phyloP scores from a whole-genome alignment of 2,329 filamentous ascomycete genomes.

The Phialophora macrospora region DNA sequence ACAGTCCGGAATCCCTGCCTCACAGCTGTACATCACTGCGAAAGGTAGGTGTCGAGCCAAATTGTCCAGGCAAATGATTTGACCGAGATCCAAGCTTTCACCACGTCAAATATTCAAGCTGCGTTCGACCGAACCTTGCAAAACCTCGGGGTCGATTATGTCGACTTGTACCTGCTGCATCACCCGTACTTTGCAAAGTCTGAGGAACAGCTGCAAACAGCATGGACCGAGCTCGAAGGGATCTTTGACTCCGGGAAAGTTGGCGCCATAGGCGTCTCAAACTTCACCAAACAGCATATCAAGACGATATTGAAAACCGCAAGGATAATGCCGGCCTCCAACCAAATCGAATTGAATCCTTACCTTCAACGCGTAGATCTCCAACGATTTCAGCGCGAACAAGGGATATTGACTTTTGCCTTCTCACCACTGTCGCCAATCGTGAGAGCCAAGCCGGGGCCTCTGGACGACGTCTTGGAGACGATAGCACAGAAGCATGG shows the following conservation, averaged over 20 bases:
- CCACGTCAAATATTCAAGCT: conserved; percentile 57
- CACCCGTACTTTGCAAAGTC: conserved; percentile 60
- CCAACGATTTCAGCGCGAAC: conserved; percentile 59
- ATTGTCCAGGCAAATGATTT: not conserved
- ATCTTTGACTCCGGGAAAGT: conserved; percentile 49
- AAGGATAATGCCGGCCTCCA: conserved; percentile 52
- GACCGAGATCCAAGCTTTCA: conserved; percentile 50
- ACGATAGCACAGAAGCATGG: conserved; percentile 16
- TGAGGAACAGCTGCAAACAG: conserved; percentile 51
- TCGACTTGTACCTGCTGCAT: conserved; percentile 73
- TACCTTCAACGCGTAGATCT: conserved; percentile 70
- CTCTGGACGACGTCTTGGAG: conserved; percentile 10
- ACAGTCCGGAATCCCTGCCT: conserved; percentile 63
- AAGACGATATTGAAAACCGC: conserved; percentile 53
- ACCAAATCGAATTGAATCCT: conserved; percentile 60
- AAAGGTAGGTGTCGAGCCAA: conserved; percentile 62
- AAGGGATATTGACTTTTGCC: conserved; percentile 16
- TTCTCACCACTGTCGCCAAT: conserved; percentile 21
- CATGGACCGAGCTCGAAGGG: conserved; percentile 57
- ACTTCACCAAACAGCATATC: conserved; percentile 56
- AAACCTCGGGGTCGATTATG: conserved; percentile 67
- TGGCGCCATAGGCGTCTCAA: conserved; percentile 58
- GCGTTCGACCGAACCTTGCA: conserved; percentile 66
- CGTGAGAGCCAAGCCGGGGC: conserved; percentile 13
- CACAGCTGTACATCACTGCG: conserved; percentile 69